Evolutionary conservation across 2,329 filamentous ascomycete species (phyloP), one percentile per base, ranked within the genome.

Genomic region (Coniochaeta sp.): DNA sequence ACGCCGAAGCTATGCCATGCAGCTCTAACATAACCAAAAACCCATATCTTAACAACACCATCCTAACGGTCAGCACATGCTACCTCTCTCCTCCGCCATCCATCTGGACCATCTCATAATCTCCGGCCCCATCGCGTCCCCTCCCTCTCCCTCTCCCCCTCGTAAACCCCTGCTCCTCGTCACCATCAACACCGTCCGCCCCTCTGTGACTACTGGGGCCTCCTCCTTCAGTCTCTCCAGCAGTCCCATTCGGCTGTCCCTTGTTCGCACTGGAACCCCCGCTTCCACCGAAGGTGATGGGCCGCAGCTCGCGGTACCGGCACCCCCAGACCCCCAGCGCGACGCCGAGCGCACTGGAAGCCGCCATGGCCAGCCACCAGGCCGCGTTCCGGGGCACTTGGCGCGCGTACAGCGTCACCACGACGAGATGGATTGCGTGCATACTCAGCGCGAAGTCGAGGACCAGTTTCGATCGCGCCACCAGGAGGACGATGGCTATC

Each of bases 371-470:
- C 60, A 77, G 78, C 93, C 95, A 99, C 95, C 95, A 99, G 68
- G 96, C 88, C 64, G 86, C 76, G 72, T 93, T 88, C 10, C 82
- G 80, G 1, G 95, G 95, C 30, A 98, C 71, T 10, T 84, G 82
- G 68, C 86, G 86, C 3, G 90, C 88, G 74, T 96, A 96, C 36
- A 96, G 72, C 22, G 87, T 88, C 30, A 90, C 71, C 32, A 73
- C 64, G 60, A 69, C 52, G 24, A 74, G 66, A 63, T 75, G 73
- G 57, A 75, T 62, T 40, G 61, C 62, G 66, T 75, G 71, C 19
- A 97, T 83, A 2, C 93, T 96, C 26, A 97, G 79, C 34, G 91
- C 90, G 73, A 98, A 99, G 75, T 99, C 95, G 66, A 91, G 91
- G 57, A 98, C 90, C 62, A 98, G 89, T 74, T 98, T 98, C 55